A percentile compares a stretch with the other conserved stretches of the same genome.
phyloP scores from a whole-genome alignment of 2,329 filamentous ascomycete genomes.

The Xylariaceae sp. region DNA sequence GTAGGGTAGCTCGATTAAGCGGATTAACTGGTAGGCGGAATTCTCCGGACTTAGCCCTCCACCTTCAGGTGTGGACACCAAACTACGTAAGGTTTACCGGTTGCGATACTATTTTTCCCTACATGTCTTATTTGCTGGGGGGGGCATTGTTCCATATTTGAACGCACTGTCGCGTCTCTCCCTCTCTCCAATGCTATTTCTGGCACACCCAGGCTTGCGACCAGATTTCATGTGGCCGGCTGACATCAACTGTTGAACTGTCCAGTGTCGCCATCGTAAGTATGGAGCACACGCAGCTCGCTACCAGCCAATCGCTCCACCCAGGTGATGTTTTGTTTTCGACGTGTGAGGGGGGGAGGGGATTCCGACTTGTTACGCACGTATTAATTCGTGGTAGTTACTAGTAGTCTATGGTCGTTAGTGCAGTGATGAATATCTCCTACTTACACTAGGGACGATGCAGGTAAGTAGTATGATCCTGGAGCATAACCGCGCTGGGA shows the following conservation, averaged over 20 bases:
- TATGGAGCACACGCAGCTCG: background rate
- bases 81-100: background rate
- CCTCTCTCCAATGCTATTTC: background rate
- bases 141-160: constrained; percentile 5
- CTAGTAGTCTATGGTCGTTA: no score
- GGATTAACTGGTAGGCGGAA: background rate
- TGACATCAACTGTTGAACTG: background rate
- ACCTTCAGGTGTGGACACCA: background rate
- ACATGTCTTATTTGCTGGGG: background rate
- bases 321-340: no score
- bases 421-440: no score
- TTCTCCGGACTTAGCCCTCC: background rate
- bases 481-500: background rate
- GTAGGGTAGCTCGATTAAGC: background rate
- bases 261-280: background rate
- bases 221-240: constrained; percentile 8
- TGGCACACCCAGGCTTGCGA: constrained; percentile 1
- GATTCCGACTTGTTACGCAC: no score
- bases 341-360: no score
- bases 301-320: background rate
- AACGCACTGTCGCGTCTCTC: background rate
- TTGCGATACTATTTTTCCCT: constrained; percentile 7
- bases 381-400: no score
- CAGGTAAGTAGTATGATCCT: background rate
- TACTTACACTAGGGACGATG: no score